These are phyloP conservation scores for Tricholoma sp. DNA, from an alignment of 768 basidiomycete genomes.

Conservation along the genomic window DNA sequence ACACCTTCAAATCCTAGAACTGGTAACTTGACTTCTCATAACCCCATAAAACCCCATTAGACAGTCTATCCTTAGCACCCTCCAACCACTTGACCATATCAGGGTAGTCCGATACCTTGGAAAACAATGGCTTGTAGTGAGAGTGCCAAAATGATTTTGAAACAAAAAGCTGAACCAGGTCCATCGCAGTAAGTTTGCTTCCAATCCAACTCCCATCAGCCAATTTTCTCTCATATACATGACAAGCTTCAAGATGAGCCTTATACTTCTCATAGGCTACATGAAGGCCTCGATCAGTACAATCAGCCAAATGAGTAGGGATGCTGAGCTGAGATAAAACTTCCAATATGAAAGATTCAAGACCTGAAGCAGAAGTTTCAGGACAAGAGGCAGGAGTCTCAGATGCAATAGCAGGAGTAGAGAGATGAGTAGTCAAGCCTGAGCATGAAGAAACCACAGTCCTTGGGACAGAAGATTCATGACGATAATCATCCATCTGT, in stretches of 20 bases:
- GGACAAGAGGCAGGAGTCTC: not conserved
- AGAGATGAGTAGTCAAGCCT: not conserved
- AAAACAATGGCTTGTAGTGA: not conserved
- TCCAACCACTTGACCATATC: not conserved
- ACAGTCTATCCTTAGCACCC: not conserved
- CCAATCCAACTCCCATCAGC: not conserved
- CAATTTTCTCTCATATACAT: not conserved
- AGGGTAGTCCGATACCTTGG: not conserved
- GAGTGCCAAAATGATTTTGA: constrained; percentile 1
- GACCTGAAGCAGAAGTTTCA: not conserved
- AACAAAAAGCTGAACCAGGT: constrained; percentile 2
- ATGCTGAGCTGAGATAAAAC: not conserved
- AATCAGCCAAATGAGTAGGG: not conserved
- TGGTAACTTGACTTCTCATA: not conserved
- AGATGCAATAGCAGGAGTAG: not conserved
- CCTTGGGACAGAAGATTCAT: not conserved
- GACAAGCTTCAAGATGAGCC: not conserved
- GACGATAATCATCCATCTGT: not conserved
- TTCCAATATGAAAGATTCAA: not conserved
- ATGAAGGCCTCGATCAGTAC: not conserved
- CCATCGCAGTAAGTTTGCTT: not conserved
- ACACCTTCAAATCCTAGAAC: not conserved
- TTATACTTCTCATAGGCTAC: not conserved
- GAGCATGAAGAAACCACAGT: no score
- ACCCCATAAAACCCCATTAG: not conserved